Percentiles rank a stretch among this genome's conserved stretches.
phyloP scores from a whole-genome alignment of 371 early-diverging fungal species.

The Mortierella sp. region DNA sequence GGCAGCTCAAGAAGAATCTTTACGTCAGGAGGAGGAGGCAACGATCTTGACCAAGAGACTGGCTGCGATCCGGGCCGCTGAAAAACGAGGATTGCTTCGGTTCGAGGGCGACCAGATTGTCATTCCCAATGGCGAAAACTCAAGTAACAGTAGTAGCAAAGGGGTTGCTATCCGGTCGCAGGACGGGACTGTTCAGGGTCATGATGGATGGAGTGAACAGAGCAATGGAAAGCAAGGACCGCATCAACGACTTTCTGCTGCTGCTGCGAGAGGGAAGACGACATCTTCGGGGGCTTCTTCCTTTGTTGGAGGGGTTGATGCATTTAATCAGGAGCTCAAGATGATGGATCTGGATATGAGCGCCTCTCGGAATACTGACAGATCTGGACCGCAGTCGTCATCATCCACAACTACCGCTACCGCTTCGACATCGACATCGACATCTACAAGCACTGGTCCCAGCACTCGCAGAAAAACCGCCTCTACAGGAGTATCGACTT shows the following conservation, averaged over 20 bases:
- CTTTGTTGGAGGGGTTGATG: slow-evolving; percentile 49
- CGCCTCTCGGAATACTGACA: not conserved
- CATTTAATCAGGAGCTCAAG: slow-evolving; percentile 46
- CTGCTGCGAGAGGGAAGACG: not conserved
- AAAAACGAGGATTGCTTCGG: slow-evolving; percentile 41
- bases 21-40: slow-evolving; percentile 44
- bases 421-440: not conserved
- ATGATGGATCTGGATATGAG: slow-evolving; percentile 38
- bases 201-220: slow-evolving; percentile 13
- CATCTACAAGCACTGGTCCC: slow-evolving; percentile 4
- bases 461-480: slow-evolving; percentile 16
- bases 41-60: slow-evolving; percentile 33
- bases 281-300: slow-evolving; percentile 38
- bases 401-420: not conserved
- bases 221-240: not conserved
- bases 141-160: not conserved
- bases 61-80: slow-evolving; percentile 50
- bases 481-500: slow-evolving; percentile 28
- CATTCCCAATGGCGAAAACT: not conserved
- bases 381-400: not conserved
- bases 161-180: not conserved
- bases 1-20: slow-evolving; percentile 47
- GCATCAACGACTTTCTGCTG: not conserved
- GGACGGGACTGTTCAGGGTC: not conserved
- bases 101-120: slow-evolving; percentile 39